Base-by-base conservation (phyloP, 306 rosid genomes). In the Sesbania bispinosa region DNA sequence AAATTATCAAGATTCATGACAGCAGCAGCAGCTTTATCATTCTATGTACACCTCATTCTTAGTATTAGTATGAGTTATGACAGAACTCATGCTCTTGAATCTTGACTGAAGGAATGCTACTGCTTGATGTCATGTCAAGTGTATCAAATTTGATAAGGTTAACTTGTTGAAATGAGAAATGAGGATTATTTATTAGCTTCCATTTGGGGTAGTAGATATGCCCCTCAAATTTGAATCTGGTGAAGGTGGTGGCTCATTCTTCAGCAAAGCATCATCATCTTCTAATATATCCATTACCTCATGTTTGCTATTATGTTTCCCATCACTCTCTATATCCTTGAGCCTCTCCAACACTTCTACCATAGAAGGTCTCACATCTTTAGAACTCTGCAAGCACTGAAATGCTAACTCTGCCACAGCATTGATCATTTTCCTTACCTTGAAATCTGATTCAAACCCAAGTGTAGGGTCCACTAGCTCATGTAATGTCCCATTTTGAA, bases 401-500 rank as follows among this genome's bases (percentile, higher is more conserved):
- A 90, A 89, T 0, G 96, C 97, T 46, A 94, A 73, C 82, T 94
- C 98, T 1, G 97, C 97, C 19, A 83, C 89, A 1, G 84, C 88
- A 69, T 63, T 80, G 27, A 94, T 81, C 89, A 75, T 87, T 42
- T 79, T 78, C 78, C 59, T 76, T 13, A 83, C 80, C 67, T 47
- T 81, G 19, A 10, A 51, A 60, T 94, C 94, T 4, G 88, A 45
- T 20, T 89, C 87, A 71, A 83, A 94, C 42, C 89, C 88, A 5
- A 89, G 84, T 10, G 43, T 45, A 1, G 87, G 78, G 71, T 94
- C 95, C 26, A 94, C 92, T 0, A 94, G 76, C 74, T 90, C 95
- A 36, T 81, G 82, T 30, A 90, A 23, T 0, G 82, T 73, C 6
- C 84, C 76, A 58, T 67, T 86, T 62, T 82, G 89, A 71, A 94